Conservation (phyloP, 768 basidiomycete genomes). For the Trametes gibbosa region DNA sequence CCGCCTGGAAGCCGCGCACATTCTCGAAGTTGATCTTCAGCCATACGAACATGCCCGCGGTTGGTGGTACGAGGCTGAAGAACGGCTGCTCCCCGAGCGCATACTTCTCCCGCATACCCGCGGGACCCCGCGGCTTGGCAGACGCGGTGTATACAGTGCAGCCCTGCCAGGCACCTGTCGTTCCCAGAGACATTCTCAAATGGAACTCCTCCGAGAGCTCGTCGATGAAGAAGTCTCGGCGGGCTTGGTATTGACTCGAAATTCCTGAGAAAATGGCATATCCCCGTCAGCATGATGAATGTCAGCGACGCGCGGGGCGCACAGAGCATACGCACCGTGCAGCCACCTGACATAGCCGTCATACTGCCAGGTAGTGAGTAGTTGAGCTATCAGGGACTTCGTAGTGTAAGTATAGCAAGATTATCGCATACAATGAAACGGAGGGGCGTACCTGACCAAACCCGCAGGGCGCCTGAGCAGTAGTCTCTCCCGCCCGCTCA, state of each 20-base stretch:
- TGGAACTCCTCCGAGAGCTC: conserved; percentile 62
- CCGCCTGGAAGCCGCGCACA: conserved; percentile 44
- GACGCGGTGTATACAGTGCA: conserved; percentile 46
- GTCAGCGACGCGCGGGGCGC: neutral
- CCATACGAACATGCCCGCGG: conserved; percentile 84
- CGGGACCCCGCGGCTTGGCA: conserved; percentile 30
- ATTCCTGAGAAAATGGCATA: conserved; percentile 36
- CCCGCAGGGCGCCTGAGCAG: conserved; percentile 69
- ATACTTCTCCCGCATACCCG: conserved; percentile 40
- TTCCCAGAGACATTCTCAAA: conserved; percentile 35
- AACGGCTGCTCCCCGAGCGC: conserved; percentile 32
- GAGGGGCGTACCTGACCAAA: conserved; percentile 54
- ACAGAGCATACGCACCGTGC: conserved; percentile 41
- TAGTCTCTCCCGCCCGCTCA: conserved; percentile 65
- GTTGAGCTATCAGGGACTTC: conserved; percentile 54
- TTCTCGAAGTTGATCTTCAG: conserved; percentile 60
- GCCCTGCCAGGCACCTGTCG: conserved; percentile 33
- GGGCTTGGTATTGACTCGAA: conserved; percentile 50
- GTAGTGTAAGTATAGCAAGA: too few relatives aligned
- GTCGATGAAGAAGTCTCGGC: conserved; percentile 67
- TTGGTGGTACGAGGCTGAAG: conserved; percentile 72
- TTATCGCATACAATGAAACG: neutral
- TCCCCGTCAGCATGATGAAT: too few relatives aligned
- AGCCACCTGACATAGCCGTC: conserved; percentile 80
- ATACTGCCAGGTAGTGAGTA: conserved; percentile 64